These are phyloP conservation scores for Nitzschia palea DNA, from an alignment of 108 stramenopile genomes.

Conservation along the genomic window DNA sequence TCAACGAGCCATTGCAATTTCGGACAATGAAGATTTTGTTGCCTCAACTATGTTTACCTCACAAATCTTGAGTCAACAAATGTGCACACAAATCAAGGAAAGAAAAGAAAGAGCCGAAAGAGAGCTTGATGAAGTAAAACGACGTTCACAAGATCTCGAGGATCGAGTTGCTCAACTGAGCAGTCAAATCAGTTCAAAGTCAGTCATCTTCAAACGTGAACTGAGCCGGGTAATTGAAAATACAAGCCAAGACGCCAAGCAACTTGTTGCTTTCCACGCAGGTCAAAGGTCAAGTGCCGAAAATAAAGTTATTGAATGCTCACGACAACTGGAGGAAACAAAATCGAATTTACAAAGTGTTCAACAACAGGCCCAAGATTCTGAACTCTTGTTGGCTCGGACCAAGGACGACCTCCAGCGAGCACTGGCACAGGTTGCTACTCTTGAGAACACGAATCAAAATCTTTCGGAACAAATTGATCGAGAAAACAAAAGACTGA, in stretches of 20 bases:
- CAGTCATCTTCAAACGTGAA: constrained; percentile 24
- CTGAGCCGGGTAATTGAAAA: constrained; percentile 10
- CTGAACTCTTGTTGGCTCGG: not conserved
- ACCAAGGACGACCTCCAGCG: not conserved
- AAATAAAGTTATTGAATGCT: not conserved
- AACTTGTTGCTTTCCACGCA: constrained; percentile 26
- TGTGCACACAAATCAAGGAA: not conserved
- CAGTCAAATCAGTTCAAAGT: constrained; percentile 4
- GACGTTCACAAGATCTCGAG: constrained; percentile 11
- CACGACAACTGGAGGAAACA: constrained; percentile 3
- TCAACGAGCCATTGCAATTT: constrained; percentile 7
- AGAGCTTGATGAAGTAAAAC: not conserved
- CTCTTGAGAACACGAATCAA: not conserved
- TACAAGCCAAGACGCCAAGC: constrained; percentile 16
- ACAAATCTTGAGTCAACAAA: not conserved
- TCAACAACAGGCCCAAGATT: not conserved
- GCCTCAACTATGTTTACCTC: constrained; percentile 9
- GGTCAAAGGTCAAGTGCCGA: constrained; percentile 25
- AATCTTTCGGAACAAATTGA: not conserved
- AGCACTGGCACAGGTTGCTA: not conserved
- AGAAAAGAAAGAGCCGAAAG: not conserved
- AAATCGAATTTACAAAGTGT: constrained; percentile 9
- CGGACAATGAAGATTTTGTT: constrained; percentile 37
- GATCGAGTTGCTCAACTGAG: not conserved
- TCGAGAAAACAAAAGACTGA: not conserved